Base-by-base conservation (phyloP, 345 rosid genomes). In the Eucalyptus tenuipes region DNA sequence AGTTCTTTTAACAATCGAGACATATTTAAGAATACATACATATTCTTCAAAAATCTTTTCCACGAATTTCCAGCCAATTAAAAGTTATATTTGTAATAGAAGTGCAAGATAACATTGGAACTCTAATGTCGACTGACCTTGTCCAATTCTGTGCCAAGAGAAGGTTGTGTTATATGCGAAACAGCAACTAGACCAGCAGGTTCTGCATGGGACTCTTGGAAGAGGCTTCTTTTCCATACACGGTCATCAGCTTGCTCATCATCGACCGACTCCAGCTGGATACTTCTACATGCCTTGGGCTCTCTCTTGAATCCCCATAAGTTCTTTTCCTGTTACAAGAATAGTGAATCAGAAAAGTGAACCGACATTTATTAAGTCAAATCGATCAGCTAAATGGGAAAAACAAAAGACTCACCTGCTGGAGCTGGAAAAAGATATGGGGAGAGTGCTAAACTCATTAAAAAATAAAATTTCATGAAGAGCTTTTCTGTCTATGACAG, bases 111-210 rank as follows among this genome's bases (percentile, higher is more conserved):
- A 61, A 12, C 16, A 13, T 61, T 61, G 8, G 4, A 61, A 61
- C 31, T 61, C 85, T 85, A 87, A 45, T 13, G 86, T 85, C 25
- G 52, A 3, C 71, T 29, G 47, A 95, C 97, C 95, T 92, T 88
- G 15, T 61, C 52, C 61, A 52, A 49, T 49, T 68, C 90, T 48
- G 89, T 85, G 88, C 86, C 80, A 90, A 86, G 57, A 86, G 87
- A 90, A 85, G 86, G 86, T 71, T 85, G 82, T 31, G 91, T 75
- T 87, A 18, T 90, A 89, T 91, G 90, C 40, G 49, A 66, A 87
- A 88, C 86, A 82, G 91, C 85, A 91, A 91, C 87, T 71, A 89
- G 89, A 71, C 49, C 27, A 87, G 88, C 88, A 87, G 89, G 87
- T 85, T 91, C 93, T 42, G 75, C 45, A 1, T 79, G 37, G 55